Percentiles rank a stretch among this genome's conserved stretches.
phyloP scores from a whole-genome alignment of 208 protist genomes.

The Leishmania gerbilli region DNA sequence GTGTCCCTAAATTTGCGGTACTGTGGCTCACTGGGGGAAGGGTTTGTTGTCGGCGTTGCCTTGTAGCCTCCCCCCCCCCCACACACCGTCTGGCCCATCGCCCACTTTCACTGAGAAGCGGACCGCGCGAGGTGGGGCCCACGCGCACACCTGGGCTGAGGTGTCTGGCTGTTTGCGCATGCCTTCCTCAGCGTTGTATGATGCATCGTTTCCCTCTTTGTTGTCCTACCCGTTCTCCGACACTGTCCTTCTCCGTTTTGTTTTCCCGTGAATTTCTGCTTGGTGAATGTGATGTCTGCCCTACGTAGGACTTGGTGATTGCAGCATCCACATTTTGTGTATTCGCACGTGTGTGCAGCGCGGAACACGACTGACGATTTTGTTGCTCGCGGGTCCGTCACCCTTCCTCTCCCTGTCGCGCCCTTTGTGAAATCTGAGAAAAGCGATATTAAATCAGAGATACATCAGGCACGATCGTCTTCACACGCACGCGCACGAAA shows the following conservation, averaged over 20 bases:
- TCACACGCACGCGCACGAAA: neutral
- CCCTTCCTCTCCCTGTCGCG: constrained; percentile 5
- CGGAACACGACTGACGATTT: neutral
- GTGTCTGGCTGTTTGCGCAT: too few species aligned
- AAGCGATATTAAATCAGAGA: neutral
- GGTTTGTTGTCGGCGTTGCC: neutral
- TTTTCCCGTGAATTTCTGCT: neutral
- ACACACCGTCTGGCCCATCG: neutral
- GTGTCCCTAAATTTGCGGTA: neutral
- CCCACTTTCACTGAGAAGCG: neutral
- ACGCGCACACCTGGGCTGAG: neutral
- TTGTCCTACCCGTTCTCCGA: neutral
- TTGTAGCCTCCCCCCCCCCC: neutral
- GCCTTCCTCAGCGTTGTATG: neutral
- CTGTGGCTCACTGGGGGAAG: neutral
- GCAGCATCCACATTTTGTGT: neutral
- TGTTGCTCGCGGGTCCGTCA: neutral
- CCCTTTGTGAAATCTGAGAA: neutral
- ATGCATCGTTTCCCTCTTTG: neutral
- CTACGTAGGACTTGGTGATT: neutral
- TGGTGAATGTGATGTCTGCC: neutral
- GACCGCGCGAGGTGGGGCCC: neutral
- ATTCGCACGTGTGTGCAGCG: neutral
- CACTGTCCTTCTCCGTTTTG: neutral
- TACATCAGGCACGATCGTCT: neutral